These are phyloP conservation scores for Annulohypoxylon stygium DNA, from an alignment of 495 filamentous ascomycete species.

Conservation along the genomic window DNA sequence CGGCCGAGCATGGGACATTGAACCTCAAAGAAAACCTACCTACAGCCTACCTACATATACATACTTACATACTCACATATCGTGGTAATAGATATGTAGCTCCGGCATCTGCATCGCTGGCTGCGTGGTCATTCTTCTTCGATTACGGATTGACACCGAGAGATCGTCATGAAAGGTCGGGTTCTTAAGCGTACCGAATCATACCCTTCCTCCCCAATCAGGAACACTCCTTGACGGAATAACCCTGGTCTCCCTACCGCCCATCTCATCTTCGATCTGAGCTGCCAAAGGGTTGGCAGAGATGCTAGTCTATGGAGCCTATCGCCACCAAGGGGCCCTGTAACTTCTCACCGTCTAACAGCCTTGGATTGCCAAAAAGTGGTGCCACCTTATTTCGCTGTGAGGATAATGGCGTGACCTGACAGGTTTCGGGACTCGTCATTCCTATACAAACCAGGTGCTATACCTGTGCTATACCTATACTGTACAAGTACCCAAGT, in stretches of 20 bases:
- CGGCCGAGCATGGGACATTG: background rate
- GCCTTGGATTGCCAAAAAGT: conserved; percentile 48
- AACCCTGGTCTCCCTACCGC: conserved; percentile 39
- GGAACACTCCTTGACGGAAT: conserved; percentile 43
- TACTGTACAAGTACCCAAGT: conserved; percentile 43
- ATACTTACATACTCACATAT: conserved; percentile 4
- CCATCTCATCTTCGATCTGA: conserved; percentile 52
- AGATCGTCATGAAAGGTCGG: conserved; percentile 44
- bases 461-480: conserved; percentile 34
- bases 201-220: conserved; percentile 48
- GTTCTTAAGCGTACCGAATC: conserved; percentile 44
- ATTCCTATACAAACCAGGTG: conserved; percentile 39
- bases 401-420: conserved; percentile 50
- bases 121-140: conserved; percentile 22
- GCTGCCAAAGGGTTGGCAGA: conserved; percentile 49
- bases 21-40: background rate
- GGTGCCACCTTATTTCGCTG: conserved; percentile 51
- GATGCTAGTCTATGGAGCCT: conserved; percentile 47
- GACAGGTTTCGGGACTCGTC: conserved; percentile 50
- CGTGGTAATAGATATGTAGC: background rate
- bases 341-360: conserved; percentile 44
- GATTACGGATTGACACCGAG: conserved; percentile 43
- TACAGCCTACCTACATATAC: background rate
- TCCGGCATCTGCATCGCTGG: conserved; percentile 5
- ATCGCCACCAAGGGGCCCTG: conserved; percentile 46